Base-by-base conservation (phyloP, 768 basidiomycete species). In the Suillus discolor region DNA sequence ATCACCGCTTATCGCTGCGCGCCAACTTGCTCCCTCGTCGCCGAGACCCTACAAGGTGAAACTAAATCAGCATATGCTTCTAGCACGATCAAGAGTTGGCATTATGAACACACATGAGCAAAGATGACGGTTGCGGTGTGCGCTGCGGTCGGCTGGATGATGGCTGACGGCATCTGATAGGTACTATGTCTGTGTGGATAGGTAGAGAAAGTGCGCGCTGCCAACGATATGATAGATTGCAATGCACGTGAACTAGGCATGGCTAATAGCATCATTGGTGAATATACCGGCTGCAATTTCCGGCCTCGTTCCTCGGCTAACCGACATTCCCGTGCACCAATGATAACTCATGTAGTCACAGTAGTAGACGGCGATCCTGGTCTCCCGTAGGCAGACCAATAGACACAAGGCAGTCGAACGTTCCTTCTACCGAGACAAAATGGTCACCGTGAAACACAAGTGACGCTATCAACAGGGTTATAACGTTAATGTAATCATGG, bases 21-120 rank as follows among this genome's bases (percentile, higher is more conserved):
- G 59, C 59, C 59, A 60, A 28, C 59, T 60, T 86, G 79, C 72
- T 85, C 89, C 74, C 80, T 82, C 49, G 83, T 79, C 41, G 82
- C 73, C 47, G 78, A 76, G 66, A 83, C 80, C 31, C 65, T 66
- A 18, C 25, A 51, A 18, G n/a, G 82, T 81, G n/a, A 80, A 76
- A 62, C 71, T 71, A 68, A 42, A 63, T 63, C 47, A 39, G 28
- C 42, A 25, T 11, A 47, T 23, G 18, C n/a, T 20, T 25, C 39
- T 47, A 20, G 62, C 4, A 64, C 25, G 18, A 20, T 25, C 18
- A n/a, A 34, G 11, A 73, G 59, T 74, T 70, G 49, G 65, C 1
- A 42, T 31, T 25, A 8, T 39, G 20, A 23, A 51, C 65, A n/a
- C 25, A 64, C 65, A 45, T 66, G 65, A 44, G 62, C 28, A 25